Evolutionary conservation across 1,284 basidiomycete species (phyloP).

Genomic region (Xerocomus nothofagi): DNA sequence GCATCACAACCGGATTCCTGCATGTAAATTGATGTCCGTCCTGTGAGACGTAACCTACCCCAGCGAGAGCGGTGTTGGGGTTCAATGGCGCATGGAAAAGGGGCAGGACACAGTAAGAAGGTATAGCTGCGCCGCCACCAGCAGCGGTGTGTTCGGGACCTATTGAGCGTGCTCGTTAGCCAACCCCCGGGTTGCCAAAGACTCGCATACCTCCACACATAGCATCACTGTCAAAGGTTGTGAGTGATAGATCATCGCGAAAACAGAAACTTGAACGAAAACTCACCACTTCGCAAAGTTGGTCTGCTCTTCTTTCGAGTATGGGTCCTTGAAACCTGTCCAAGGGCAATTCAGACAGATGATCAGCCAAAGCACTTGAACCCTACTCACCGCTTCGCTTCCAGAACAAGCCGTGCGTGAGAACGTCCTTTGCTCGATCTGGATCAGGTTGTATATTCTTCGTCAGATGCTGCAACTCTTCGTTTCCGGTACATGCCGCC

Average conservation of each 20-base stretch:
- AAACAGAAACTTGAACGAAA: background rate
- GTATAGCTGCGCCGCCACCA: conserved; percentile 40
- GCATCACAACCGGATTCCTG: conserved; percentile 53
- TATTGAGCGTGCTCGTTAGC: conserved; percentile 21
- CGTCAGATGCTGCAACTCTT: conserved; percentile 49
- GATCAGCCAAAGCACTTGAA: background rate
- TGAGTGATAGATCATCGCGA: background rate
- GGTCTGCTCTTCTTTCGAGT: conserved; percentile 52
- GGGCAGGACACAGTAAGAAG: conserved; percentile 56
- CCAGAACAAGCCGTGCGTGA: conserved; percentile 60
- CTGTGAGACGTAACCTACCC: conserved; percentile 51
- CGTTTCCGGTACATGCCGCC: conserved; percentile 38
- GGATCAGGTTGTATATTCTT: conserved; percentile 47
- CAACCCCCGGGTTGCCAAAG: background rate
- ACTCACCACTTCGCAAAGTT: conserved; percentile 55
- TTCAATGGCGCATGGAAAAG: conserved; percentile 51
- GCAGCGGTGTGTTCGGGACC: conserved; percentile 48
- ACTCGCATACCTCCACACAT: conserved; percentile 42
- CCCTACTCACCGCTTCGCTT: conserved; percentile 45
- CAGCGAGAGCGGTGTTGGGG: conserved; percentile 28
- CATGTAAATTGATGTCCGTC: conserved; percentile 51
- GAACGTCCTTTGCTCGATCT: conserved; percentile 48
- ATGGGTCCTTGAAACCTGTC: conserved; percentile 48
- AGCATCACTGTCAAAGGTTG: conserved; percentile 42
- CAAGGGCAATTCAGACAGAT: background rate